Evolutionary conservation across 129 eudicot genomes (phyloP), one percentile per base, ranked within the genome.

Genomic region (Centella asiatica): DNA sequence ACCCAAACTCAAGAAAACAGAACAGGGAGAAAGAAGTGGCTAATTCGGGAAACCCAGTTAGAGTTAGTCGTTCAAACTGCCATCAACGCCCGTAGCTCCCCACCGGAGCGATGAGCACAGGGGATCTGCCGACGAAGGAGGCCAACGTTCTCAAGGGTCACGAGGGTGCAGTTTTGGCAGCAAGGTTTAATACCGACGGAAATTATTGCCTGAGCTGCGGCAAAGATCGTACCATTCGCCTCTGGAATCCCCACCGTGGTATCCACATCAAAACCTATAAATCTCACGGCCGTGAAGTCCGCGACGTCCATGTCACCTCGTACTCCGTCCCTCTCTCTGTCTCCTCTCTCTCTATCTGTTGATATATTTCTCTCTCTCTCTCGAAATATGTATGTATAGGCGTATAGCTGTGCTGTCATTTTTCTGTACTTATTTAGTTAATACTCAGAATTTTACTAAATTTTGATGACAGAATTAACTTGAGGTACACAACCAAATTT

Each of bases 201-300:
- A 87, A 87, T 47, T 92, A 92, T 59, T 84, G 94, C 68, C 78
- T 92, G 31, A 87, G 94, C 65, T 85, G 90, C 39, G 98, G 98
- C 71, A 92, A 92, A 69, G 98, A 92, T 74, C 88, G 94, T 20
- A 92, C 98, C 61, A 92, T 92, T 36, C 98, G 98, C 44, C 94
- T 92, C 5, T 92, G 98, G 98, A 92, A 92, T 75, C 98, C 98
- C 60, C 98, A 92, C 81, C 84, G 95, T 29, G 98, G 98, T 3
- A 87, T 87, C 64, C 98, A 84, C 72, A 87, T 92, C 67, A 92
- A 92, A 69, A 92, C 96, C 71, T 92, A 92, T 76, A 92, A 92
- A 75, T 71, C 98, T 15, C 98, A 92, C 76, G 98, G 74, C 62
- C 96, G 96, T 74, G 96, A 87, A 81, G 95, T 92, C 64, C 94